Conservation (phyloP, 768 basidiomycete genomes). For the Tremella mesenterica region DNA sequence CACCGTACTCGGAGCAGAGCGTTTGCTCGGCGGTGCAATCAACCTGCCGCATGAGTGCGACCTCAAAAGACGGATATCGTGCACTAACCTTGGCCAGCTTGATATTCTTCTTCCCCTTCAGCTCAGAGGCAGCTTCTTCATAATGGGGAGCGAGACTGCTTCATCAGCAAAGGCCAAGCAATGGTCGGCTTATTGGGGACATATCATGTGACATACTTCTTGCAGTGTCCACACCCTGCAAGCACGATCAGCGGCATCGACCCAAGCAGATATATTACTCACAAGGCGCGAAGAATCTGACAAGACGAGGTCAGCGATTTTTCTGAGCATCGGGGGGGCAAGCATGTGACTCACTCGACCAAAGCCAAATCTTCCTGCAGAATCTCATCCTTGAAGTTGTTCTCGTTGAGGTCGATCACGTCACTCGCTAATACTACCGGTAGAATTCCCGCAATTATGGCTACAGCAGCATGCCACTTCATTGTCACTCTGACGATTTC, state of each 20-base stretch:
- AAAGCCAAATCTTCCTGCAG: slow-evolving; percentile 64
- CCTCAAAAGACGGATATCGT: too few species aligned
- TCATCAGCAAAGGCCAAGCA: neutral
- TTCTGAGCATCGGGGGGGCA: neutral
- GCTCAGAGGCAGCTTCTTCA: slow-evolving; percentile 75
- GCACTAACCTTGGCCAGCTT: slow-evolving; percentile 63
- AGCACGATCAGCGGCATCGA: slow-evolving; percentile 1
- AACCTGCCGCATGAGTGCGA: slow-evolving; percentile 47
- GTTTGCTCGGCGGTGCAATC: slow-evolving; percentile 93
- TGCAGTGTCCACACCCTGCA: slow-evolving; percentile 86
- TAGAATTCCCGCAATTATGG: neutral
- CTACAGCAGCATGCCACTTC: too few species aligned
- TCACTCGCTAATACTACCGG: slow-evolving; percentile 51
- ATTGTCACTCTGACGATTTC: too few species aligned
- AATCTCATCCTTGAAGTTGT: slow-evolving; percentile 61
- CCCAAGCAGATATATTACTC: slow-evolving; percentile 5
- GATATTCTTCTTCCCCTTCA: slow-evolving; percentile 74
- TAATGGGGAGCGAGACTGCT: slow-evolving; percentile 76
- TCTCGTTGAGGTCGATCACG: slow-evolving; percentile 65
- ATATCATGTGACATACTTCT: slow-evolving; percentile 52
- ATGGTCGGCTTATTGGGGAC: neutral
- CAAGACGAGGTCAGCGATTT: neutral
- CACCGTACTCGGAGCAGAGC: slow-evolving; percentile 75
- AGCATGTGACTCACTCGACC: slow-evolving; percentile 71
- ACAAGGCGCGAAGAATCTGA: slow-evolving; percentile 40